A percentile compares a stretch with the other conserved stretches of the same genome.
Evolutionary conservation across 139 green algal species (phyloP).

Genomic region (Closterium sp.): DNA sequence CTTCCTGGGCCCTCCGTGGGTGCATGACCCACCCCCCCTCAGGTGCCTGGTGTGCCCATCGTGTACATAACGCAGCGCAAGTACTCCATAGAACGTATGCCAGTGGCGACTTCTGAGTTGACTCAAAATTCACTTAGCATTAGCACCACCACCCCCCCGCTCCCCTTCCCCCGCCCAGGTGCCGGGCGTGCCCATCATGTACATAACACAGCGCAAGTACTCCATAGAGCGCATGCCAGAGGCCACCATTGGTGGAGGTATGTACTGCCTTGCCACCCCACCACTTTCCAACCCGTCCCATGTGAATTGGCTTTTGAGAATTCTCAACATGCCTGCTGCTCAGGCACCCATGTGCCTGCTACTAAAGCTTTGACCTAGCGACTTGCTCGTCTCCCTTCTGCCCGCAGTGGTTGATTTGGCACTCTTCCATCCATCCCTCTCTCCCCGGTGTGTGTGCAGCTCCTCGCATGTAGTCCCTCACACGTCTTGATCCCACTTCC

Average conservation of each 20-base stretch:
- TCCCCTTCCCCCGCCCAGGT: conserved; percentile 62
- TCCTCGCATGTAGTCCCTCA: not conserved
- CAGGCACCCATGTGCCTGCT: too few species aligned
- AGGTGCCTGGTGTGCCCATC: not conserved
- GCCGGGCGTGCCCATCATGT: conserved; percentile 98
- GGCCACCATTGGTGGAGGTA: conserved; percentile 89
- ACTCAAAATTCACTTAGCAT: too few species aligned
- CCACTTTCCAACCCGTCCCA: too few species aligned
- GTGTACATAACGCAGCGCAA: not conserved
- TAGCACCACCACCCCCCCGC: not conserved
- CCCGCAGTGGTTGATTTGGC: not conserved
- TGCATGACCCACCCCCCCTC: too few species aligned
- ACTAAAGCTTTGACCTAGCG: too few species aligned
- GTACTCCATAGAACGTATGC: too few species aligned
- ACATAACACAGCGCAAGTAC: conserved; percentile 86
- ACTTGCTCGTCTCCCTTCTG: not conserved
- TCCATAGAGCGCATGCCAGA: conserved; percentile 96
- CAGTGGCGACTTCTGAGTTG: too few species aligned
- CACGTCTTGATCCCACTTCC: too few species aligned
- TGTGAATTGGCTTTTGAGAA: too few species aligned
- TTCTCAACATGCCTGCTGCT: too few species aligned
- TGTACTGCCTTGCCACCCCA: not conserved
- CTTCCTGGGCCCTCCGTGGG: too few species aligned
- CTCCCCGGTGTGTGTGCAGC: not conserved
- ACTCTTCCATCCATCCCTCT: not conserved